Conservation (phyloP, 2,329 filamentous ascomycete species). For the Coniochaeta prunicola region DNA sequence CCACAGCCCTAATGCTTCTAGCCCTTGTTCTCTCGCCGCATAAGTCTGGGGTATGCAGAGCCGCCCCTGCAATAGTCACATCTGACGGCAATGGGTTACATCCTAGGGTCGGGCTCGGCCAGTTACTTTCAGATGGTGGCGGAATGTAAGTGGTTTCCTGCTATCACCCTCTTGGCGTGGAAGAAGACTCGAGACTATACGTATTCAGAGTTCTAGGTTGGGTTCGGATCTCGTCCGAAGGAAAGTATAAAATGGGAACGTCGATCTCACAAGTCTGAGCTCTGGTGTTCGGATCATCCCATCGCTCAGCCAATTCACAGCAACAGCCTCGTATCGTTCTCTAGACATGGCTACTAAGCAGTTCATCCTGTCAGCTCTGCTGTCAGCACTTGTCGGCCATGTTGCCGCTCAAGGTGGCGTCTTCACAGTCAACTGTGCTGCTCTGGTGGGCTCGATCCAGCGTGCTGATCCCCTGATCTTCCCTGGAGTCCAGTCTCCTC, state of each 20-base stretch:
- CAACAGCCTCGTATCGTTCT: not conserved
- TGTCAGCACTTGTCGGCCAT: not conserved
- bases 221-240: not conserved
- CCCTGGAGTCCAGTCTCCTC: not conserved
- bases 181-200: too few relatives aligned
- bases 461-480: conserved; percentile 1
- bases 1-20: not conserved
- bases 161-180: not conserved
- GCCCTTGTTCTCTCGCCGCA: not conserved
- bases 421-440: conserved; percentile 1
- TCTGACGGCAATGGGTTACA: not conserved
- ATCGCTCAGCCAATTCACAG: not conserved
- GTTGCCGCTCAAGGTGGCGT: not conserved
- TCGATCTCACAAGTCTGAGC: not conserved
- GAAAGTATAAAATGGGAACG: not conserved
- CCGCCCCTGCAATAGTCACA: not conserved
- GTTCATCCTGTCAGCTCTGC: not conserved
- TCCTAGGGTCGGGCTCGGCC: not conserved
- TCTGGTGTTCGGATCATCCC: not conserved
- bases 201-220: not conserved
- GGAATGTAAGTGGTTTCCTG: not conserved
- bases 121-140: not conserved
- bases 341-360: conserved; percentile 4
- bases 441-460: not conserved
- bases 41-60: not conserved